Conservation (phyloP, 2,329 filamentous ascomycete species). For the Fusarium domesticum region DNA sequence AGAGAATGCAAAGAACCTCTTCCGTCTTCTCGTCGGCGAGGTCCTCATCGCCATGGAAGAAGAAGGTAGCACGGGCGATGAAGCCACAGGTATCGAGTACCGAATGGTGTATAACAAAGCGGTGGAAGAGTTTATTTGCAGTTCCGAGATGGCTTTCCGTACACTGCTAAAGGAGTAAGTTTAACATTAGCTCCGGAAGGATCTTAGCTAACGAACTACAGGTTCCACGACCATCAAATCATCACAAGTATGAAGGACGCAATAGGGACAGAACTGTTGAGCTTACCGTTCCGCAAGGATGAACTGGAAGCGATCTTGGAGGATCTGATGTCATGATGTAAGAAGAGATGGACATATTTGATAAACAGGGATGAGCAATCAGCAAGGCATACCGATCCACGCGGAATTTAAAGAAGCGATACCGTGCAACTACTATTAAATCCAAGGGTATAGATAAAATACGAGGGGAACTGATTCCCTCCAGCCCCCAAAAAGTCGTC, state of each 20-base stretch:
- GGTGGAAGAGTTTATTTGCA: slow-evolving; percentile 94
- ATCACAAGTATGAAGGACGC: slow-evolving; percentile 84
- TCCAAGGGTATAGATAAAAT: slow-evolving; percentile 16
- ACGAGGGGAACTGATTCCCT: slow-evolving; percentile 2
- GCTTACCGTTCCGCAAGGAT: slow-evolving; percentile 80
- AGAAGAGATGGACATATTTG: slow-evolving; percentile 4
- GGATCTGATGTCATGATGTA: slow-evolving; percentile 49
- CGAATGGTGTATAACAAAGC: slow-evolving; percentile 91
- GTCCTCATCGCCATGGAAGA: slow-evolving; percentile 70
- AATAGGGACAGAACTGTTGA: slow-evolving; percentile 79
- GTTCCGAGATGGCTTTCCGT: slow-evolving; percentile 91
- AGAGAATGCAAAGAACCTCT: slow-evolving; percentile 86
- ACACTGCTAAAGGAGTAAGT: slow-evolving; percentile 86
- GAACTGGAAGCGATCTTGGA: slow-evolving; percentile 88
- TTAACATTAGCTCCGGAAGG: background rate
- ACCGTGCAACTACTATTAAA: slow-evolving; percentile 9
- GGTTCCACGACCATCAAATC: slow-evolving; percentile 97
- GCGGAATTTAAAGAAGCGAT: background rate
- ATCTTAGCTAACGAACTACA: slow-evolving; percentile 37
- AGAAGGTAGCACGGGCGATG: slow-evolving; percentile 47
- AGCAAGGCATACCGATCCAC: slow-evolving; percentile 11
- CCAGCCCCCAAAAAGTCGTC: background rate
- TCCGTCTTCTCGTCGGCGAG: slow-evolving; percentile 80
- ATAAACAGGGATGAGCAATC: slow-evolving; percentile 10
- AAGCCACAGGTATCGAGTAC: slow-evolving; percentile 78